Evolutionary conservation across 305 asterid genomes (phyloP).

Genomic region (Ajuga reptans): DNA sequence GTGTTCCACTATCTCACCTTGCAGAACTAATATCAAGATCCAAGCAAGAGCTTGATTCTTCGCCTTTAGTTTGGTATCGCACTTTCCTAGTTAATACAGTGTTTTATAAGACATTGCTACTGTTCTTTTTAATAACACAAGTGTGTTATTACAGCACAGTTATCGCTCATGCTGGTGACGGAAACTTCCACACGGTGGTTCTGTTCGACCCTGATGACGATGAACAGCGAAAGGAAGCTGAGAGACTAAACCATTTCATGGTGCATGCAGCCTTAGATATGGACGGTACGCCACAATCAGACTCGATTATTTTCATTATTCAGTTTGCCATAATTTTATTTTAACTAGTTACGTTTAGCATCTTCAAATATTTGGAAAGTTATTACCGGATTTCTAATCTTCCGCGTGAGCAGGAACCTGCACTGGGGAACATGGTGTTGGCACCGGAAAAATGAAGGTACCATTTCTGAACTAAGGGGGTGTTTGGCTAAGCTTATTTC

Average conservation of each 20-base stretch:
- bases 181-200: constrained; percentile 81
- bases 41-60: constrained; percentile 66
- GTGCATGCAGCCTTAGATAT: constrained; percentile 79
- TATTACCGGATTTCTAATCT: not conserved
- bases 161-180: constrained; percentile 98
- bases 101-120: not conserved
- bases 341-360: not conserved
- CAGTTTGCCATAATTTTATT: not conserved
- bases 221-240: constrained; percentile 76
- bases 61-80: constrained; percentile 64
- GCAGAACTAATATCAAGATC: constrained; percentile 77
- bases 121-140: not conserved
- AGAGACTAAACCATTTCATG: constrained; percentile 82
- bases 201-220: constrained; percentile 66
- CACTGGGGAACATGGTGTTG: constrained; percentile 98
- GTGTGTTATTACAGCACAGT: constrained; percentile 53
- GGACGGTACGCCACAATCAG: constrained; percentile 55
- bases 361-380: not conserved
- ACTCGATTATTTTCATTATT: not conserved
- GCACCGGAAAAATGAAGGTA: constrained; percentile 99
- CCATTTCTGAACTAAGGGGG: not conserved
- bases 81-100: not conserved
- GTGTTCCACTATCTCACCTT: constrained; percentile 84
- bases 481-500: too few species aligned
- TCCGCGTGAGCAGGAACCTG: constrained; percentile 63